phyloP scores from a whole-genome alignment of 1,284 basidiomycete genomes.

The Bondarzewia mesenterica region DNA sequence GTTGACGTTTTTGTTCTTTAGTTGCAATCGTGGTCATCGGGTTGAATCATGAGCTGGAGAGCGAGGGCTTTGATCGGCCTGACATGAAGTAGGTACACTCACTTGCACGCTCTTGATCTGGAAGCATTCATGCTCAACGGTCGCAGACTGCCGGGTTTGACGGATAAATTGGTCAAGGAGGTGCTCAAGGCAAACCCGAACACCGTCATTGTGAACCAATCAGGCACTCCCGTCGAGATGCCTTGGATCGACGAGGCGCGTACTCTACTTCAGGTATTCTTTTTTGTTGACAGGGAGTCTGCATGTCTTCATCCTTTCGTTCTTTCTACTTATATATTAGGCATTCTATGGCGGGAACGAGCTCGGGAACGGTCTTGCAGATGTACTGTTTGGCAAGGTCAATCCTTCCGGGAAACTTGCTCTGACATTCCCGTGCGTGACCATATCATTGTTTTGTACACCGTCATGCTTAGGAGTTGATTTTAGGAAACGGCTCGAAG shows the following conservation, averaged over 20 bases:
- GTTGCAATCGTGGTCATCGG: conserved; percentile 59
- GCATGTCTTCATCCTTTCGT: conserved; percentile 43
- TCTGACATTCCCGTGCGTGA: conserved; percentile 33
- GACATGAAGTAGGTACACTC: conserved; percentile 31
- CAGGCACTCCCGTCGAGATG: conserved; percentile 56
- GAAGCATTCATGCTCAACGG: not conserved
- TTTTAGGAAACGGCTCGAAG: conserved; percentile 19
- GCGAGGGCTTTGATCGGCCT: conserved; percentile 59
- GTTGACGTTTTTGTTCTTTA: not conserved
- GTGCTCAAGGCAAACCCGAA: conserved; percentile 55
- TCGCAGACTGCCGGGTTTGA: conserved; percentile 33
- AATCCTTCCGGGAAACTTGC: conserved; percentile 69
- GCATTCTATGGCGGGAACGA: conserved; percentile 47
- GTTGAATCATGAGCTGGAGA: conserved; percentile 44
- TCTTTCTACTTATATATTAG: not conserved
- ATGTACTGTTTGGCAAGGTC: conserved; percentile 63
- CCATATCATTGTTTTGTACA: conserved; percentile 21
- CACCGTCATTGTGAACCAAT: conserved; percentile 39
- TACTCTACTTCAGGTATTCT: conserved; percentile 48
- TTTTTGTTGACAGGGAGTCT: conserved; percentile 21
- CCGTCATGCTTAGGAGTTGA: conserved; percentile 23
- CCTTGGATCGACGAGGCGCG: conserved; percentile 48
- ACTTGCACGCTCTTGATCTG: not conserved
- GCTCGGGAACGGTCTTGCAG: conserved; percentile 64
- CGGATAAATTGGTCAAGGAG: conserved; percentile 52